These are phyloP conservation scores for Sparassis latifolia DNA, from an alignment of 1,284 basidiomycete species.

Conservation along the genomic window DNA sequence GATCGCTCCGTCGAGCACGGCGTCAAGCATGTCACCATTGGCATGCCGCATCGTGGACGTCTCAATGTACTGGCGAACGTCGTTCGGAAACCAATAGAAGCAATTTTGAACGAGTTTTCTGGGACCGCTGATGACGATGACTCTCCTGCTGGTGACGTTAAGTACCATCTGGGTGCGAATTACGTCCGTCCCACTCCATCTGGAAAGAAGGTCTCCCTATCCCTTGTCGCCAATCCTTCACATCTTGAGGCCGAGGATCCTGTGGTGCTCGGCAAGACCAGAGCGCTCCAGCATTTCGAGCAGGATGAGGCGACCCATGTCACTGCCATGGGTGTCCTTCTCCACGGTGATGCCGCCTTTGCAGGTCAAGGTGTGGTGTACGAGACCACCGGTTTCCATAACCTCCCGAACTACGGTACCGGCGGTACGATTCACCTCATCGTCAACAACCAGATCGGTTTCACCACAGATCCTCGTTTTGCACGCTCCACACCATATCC, in stretches of 20 bases:
- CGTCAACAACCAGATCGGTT: slow-evolving; percentile 99
- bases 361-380: slow-evolving; percentile 98
- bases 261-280: slow-evolving; percentile 96
- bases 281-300: slow-evolving; percentile 94
- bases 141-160: slow-evolving; percentile 93
- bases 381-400: slow-evolving; percentile 99
- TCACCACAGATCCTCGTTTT: slow-evolving; percentile 98
- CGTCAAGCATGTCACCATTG: slow-evolving; percentile 93
- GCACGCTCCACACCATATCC: slow-evolving; percentile 97
- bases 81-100: slow-evolving; percentile 97
- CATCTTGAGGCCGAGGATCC: slow-evolving; percentile 98
- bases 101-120: slow-evolving; percentile 96
- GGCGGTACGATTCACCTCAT: slow-evolving; percentile 98
- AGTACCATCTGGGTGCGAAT: slow-evolving; percentile 99
- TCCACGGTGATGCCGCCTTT: slow-evolving; percentile 98
- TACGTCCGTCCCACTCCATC: slow-evolving; percentile 97
- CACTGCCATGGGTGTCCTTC: slow-evolving; percentile 89
- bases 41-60: slow-evolving; percentile 99
- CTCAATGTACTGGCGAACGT: slow-evolving; percentile 98
- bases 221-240: slow-evolving; percentile 97
- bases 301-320: slow-evolving; percentile 73
- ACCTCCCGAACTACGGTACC: slow-evolving; percentile 91
- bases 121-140: slow-evolving; percentile 65
- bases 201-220: slow-evolving; percentile 96
- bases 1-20: slow-evolving; percentile 97